Conservation (phyloP, 306 rosid genomes). For the Abrus pulchellus region DNA sequence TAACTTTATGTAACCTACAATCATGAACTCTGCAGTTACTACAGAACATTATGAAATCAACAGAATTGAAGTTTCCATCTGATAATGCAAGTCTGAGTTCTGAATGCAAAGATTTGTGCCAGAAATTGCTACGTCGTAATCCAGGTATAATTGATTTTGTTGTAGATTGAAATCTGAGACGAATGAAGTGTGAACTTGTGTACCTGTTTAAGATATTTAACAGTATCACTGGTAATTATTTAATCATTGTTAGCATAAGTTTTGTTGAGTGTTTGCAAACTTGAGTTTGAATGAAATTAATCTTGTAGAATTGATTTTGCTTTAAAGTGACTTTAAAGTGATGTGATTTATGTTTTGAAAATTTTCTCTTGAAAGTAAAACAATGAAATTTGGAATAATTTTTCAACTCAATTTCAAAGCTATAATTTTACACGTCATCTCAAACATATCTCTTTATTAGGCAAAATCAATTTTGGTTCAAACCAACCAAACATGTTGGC, state of each 20-base stretch:
- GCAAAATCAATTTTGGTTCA: too few species aligned
- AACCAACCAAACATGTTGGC: too few species aligned
- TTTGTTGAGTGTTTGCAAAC: too few species aligned
- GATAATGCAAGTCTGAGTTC: constrained; percentile 71
- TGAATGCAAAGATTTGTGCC: constrained; percentile 94
- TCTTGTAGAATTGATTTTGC: too few species aligned
- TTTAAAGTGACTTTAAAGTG: too few species aligned
- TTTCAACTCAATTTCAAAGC: too few species aligned
- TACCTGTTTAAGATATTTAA: constrained; percentile 36
- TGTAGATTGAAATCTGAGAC: constrained; percentile 34
- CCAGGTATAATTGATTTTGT: constrained; percentile 73
- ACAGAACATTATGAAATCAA: constrained; percentile 92
- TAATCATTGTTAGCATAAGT: not conserved
- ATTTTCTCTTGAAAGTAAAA: too few species aligned
- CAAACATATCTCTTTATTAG: too few species aligned
- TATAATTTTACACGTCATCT: too few species aligned
- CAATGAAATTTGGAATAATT: too few species aligned
- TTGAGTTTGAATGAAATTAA: too few species aligned
- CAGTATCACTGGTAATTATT: constrained; percentile 25
- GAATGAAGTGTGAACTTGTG: constrained; percentile 25
- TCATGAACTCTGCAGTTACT: constrained; percentile 77
- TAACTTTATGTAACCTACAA: constrained; percentile 20
- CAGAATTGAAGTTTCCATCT: constrained; percentile 78
- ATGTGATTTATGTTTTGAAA: too few species aligned
- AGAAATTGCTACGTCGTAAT: constrained; percentile 89